These are phyloP conservation scores for Geotrichum bryndzae DNA, from an alignment of 1,139 yeast species.

Conservation along the genomic window DNA sequence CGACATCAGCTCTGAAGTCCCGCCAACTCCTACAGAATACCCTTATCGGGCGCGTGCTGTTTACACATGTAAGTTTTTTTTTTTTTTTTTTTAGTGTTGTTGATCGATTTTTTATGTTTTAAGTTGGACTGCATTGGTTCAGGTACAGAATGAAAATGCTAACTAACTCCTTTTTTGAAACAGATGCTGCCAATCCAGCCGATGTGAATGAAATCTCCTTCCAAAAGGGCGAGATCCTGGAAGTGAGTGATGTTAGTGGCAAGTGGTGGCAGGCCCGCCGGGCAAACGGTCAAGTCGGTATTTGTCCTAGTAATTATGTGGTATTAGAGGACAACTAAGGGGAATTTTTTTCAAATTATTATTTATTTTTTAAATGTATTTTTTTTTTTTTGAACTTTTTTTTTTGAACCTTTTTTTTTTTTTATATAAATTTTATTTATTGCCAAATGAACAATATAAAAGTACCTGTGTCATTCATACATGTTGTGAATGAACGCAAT, in stretches of 20 bases:
- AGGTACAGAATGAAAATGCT: background rate
- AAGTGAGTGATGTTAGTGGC: conserved; percentile 89
- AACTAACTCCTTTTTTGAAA: background rate
- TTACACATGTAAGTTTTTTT: conserved; percentile 54
- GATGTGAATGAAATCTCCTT: conserved; percentile 92
- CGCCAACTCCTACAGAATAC: conserved; percentile 45
- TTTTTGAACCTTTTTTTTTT: no score
- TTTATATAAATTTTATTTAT: no score
- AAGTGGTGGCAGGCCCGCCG: conserved; percentile 99
- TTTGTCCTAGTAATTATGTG: conserved; percentile 93
- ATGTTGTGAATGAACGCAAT: background rate
- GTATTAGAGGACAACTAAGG: conserved; percentile 39
- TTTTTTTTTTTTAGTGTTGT: background rate
- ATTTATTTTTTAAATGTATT: background rate
- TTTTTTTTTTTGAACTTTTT: background rate
- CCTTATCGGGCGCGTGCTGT: conserved; percentile 84
- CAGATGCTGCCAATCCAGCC: conserved; percentile 66
- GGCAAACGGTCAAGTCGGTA: conserved; percentile 87
- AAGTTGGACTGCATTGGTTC: background rate
- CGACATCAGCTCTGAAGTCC: conserved; percentile 17
- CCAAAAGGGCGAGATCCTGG: conserved; percentile 80
- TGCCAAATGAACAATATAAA: no score
- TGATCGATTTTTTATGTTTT: background rate
- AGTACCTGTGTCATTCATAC: no score
- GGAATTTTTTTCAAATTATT: background rate